Evolutionary conservation across 1,139 yeast species (phyloP).

Genomic region (Pichia norvegensis): DNA sequence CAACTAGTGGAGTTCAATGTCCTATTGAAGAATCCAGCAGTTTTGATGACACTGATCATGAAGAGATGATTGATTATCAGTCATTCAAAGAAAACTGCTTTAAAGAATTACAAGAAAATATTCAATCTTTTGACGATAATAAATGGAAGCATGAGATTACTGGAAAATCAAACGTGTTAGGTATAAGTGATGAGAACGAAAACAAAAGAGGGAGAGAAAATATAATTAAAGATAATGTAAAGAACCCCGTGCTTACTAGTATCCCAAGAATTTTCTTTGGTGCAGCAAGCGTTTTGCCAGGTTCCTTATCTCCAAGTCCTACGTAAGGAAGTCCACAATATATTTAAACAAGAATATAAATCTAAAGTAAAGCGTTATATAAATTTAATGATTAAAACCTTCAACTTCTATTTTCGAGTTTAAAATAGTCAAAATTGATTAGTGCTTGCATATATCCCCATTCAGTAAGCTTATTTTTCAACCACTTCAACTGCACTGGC

Average conservation of each 20-base stretch:
- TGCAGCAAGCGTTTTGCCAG: slow-evolving; percentile 3
- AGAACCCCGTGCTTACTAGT: neutral
- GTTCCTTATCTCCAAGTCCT: slow-evolving; percentile 5
- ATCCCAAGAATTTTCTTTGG: neutral
- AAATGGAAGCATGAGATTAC: too few species aligned
- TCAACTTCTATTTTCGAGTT: slow-evolving; percentile 15
- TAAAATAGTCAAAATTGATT: slow-evolving; percentile 83
- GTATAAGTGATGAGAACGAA: neutral
- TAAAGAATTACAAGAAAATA: neutral
- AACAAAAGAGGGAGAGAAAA: neutral
- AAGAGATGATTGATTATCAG: neutral
- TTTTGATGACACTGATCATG: neutral
- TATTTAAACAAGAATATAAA: too few species aligned
- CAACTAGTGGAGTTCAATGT: neutral
- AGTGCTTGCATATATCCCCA: slow-evolving; percentile 98
- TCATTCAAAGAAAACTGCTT: neutral
- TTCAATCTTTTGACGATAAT: neutral
- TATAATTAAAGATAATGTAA: too few species aligned
- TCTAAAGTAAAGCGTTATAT: slow-evolving; percentile 23
- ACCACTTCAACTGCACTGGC: slow-evolving; percentile 92
- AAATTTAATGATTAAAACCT: slow-evolving; percentile 35
- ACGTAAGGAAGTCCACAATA: neutral
- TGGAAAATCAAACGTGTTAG: too few species aligned
- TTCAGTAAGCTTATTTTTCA: slow-evolving; percentile 87
- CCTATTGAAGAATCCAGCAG: neutral